phyloP scores from a whole-genome alignment of 2,329 filamentous ascomycete genomes.

The Leptographium procerum region DNA sequence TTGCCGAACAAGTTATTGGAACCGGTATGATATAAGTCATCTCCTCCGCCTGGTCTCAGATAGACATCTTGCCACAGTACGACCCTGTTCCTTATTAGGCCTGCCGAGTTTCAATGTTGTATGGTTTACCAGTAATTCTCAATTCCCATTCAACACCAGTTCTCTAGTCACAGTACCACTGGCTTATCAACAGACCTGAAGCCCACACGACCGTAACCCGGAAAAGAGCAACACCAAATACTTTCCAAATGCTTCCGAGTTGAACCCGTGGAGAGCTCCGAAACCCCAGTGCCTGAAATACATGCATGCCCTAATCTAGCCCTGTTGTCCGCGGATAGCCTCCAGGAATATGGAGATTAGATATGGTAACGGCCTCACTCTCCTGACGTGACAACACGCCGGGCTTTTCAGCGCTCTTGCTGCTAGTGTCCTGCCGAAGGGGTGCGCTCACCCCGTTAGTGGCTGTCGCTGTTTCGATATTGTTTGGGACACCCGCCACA shows the following conservation, averaged over 20 bases:
- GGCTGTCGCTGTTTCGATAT: not conserved
- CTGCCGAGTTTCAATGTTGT: too few species aligned
- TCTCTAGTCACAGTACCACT: too few species aligned
- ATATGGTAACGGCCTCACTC: conserved; percentile 41
- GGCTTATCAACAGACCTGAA: too few species aligned
- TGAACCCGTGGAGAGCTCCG: not conserved
- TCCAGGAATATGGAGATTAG: conserved; percentile 58
- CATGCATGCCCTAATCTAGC: not conserved
- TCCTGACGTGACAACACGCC: conserved; percentile 21
- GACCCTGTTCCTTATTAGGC: too few species aligned
- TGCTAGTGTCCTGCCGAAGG: not conserved
- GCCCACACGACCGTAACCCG: not conserved
- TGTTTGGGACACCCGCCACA: not conserved
- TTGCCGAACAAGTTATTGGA: too few species aligned
- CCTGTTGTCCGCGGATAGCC: conserved; percentile 27
- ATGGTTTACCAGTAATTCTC: too few species aligned
- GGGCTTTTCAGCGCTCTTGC: not conserved
- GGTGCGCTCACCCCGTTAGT: not conserved
- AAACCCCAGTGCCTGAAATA: not conserved
- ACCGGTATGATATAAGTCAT: too few species aligned
- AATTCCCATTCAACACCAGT: too few species aligned
- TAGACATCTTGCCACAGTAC: too few species aligned
- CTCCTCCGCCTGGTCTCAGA: too few species aligned
- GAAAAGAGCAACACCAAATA: too few species aligned
- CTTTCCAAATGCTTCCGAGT: not conserved